Evolutionary conservation across 225 moss, liverwort and hornwort species (phyloP).

Genomic region (Marchantia paleacea): DNA sequence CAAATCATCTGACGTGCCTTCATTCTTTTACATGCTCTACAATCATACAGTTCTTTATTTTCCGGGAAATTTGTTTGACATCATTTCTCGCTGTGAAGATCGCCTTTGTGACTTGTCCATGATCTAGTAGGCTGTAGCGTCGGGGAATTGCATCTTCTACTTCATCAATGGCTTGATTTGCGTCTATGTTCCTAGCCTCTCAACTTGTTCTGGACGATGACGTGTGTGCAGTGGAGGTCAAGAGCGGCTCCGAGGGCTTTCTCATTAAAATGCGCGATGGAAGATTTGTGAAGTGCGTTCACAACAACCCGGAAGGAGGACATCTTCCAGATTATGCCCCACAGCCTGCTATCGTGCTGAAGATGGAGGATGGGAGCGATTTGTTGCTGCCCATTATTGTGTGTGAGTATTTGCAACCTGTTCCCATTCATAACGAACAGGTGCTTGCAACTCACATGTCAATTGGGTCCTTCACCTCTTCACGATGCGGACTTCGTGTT

Average conservation of each 20-base stretch:
- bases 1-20: no score
- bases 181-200: not conserved
- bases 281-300: slow-evolving; percentile 72
- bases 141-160: no score
- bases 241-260: slow-evolving; percentile 79
- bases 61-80: no score
- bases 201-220: not conserved
- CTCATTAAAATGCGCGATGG: slow-evolving; percentile 88
- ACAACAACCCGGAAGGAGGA: slow-evolving; percentile 70
- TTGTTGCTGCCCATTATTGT: slow-evolving; percentile 85
- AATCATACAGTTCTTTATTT: no score
- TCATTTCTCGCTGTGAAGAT: no score
- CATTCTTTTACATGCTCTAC: no score
- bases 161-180: no score
- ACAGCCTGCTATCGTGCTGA: slow-evolving; percentile 87
- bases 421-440: not conserved
- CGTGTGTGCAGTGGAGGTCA: slow-evolving; percentile 55
- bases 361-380: slow-evolving; percentile 84
- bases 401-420: slow-evolving; percentile 30
- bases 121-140: no score
- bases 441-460: not conserved
- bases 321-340: slow-evolving; percentile 78
- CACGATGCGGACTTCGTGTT: not conserved
- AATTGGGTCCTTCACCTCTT: not conserved
- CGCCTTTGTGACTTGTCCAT: no score